Base-by-base conservation (phyloP, 768 basidiomycete genomes). In the Suillus weaverae region DNA sequence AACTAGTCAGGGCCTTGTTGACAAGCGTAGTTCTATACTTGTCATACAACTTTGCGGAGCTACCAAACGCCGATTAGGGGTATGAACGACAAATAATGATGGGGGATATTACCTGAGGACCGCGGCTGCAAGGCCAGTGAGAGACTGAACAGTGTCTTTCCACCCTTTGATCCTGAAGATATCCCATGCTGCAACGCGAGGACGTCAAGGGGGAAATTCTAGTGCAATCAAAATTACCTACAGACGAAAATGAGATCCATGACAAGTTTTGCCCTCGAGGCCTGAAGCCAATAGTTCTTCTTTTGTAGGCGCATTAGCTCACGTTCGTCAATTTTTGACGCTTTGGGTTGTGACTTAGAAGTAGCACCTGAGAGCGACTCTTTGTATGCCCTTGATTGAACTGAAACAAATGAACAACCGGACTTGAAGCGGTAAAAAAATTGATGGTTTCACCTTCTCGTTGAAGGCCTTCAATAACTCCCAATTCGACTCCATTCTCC, bases 181-280 rank as follows among this genome's bases (percentile, higher is more conserved):
- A 62, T 92, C 89, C 72, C 90, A 95, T 7, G 90, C 92, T 94
- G 70, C 44, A 57, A 66, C n/a, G 53, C 44, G 32, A 18, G 22
- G 51, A 20, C 18, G 10, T 44, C 51, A 32, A 20, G 30, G 22
- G 63, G 51, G 41, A 63, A 41, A 59, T 48, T 57, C 63, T 54
- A 11, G 55, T n/a, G 20, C 36, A 68, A 64, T 36, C 79, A 80
- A 70, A 46, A 38, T 14, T 11, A 66, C 85, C 77, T 73, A 95
- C 92, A 93, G 72, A 94, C 93, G 77, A 94, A 95, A 70, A 93
- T 86, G 66, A 95, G 78, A 74, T 95, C 93, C 91, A 94, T 92
- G 50, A 84, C 70, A 65, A 95, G 79, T 79, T 95, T 95, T 62
- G 81, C 79, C 64, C 89, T 79, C 32, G 88, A 83, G 59, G 91